A percentile compares a stretch with the other conserved stretches of the same genome.
These are phyloP conservation scores for Sesbania bispinosa DNA, from an alignment of 306 rosid genomes.

Conservation along the genomic window DNA sequence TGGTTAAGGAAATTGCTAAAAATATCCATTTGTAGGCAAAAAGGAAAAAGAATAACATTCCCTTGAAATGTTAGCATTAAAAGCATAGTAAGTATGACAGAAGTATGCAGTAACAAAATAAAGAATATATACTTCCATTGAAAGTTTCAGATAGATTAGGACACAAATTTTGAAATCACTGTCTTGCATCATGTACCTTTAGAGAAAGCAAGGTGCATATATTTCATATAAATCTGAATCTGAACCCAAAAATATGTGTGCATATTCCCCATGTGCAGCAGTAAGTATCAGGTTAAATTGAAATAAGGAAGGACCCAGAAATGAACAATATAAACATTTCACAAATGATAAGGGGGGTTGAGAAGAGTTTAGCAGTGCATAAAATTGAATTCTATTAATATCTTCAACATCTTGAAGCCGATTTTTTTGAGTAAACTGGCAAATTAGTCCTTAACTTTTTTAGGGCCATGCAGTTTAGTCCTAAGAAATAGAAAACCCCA, in stretches of 20 bases:
- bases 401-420: slow-evolving; percentile 3
- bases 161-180: background rate
- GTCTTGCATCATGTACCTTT: background rate
- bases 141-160: slow-evolving; percentile 1
- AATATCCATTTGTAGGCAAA: slow-evolving; percentile 1
- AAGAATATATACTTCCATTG: background rate
- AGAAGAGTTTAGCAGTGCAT: too few species aligned
- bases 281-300: background rate
- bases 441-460: too few species aligned
- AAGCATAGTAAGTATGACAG: slow-evolving; percentile 15
- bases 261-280: slow-evolving; percentile 14
- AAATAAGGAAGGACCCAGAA: slow-evolving; percentile 8
- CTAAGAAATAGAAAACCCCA: too few species aligned
- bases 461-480: too few species aligned
- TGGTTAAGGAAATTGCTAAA: background rate
- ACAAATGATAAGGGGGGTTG: too few species aligned
- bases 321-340: too few species aligned
- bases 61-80: background rate
- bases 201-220: slow-evolving; percentile 5
- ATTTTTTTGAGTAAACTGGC: too few species aligned
- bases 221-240: slow-evolving; percentile 17
- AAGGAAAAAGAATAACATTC: background rate
- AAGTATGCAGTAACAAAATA: background rate
- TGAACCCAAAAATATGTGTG: background rate
- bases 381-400: background rate